Base-by-base conservation (phyloP, 129 eudicot species). In the Helianthus tuberosus region DNA sequence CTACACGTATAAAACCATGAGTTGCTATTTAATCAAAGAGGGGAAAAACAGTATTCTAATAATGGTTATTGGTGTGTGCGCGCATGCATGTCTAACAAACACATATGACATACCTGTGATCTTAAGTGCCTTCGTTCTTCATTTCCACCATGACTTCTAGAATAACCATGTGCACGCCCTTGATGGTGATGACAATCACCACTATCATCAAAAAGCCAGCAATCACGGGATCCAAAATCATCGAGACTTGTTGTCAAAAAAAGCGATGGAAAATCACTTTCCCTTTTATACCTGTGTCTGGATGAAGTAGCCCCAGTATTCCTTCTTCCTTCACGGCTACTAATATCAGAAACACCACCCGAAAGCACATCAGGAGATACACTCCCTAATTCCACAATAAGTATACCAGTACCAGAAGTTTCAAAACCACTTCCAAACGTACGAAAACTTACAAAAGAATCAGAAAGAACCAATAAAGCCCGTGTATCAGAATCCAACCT, bases 181-280 rank as follows among this genome's bases (percentile, higher is more conserved):
- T 80, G 76, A 75, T 70, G 70, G 68, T 70, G 70, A 72, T 66
- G 80, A 81, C 71, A 77, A 77, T 84, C 90, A 71, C 81, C 85
- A 78, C 84, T 66, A 29, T 88, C 60, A 86, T 86, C 89, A 82
- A 82, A 86, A 76, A 80, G 89, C 97, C 97, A 88, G 75, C 97
- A 77, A 60, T 83, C 89, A 72, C 71, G 86, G 65, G 86, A 79
- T 66, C 91, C 91, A 48, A 83, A 39, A 55, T 78, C 82, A 73
- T 84, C 89, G 63, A 73, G 72, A n/a, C n/a, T n/a, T n/a, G n/a
- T n/a, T n/a, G n/a, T 86, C 2, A 29, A 73, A 71, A 85, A 69
- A 53, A 91, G 74, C 32, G 84, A 63, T 1, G 92, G 84, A 52
- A 81, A 86, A 68, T 85, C 92, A 86, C 69, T 79, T 32, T 79